Conservation (phyloP, 2,329 filamentous ascomycete species). For the Zelopaecilomyces penicillatus region DNA sequence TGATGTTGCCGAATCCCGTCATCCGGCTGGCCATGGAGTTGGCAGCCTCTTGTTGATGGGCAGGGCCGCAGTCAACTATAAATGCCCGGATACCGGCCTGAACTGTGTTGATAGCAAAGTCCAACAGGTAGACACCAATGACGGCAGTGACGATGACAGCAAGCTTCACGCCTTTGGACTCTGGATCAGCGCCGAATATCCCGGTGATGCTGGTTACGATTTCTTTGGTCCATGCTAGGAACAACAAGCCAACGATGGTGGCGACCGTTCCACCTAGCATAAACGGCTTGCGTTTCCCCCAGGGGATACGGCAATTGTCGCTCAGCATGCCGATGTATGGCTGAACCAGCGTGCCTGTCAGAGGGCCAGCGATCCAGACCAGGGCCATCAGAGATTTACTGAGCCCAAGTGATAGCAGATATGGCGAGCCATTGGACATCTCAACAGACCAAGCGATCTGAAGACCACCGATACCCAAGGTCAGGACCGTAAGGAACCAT, state of each 20-base stretch:
- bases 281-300: conserved; percentile 76
- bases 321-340: conserved; percentile 76
- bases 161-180: conserved; percentile 55
- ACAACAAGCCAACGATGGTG: conserved; percentile 59
- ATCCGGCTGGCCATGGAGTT: conserved; percentile 91
- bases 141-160: conserved; percentile 72
- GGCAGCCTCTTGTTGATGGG: conserved; percentile 86
- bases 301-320: conserved; percentile 64
- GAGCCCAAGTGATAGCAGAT: conserved; percentile 69
- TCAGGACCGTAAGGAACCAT: conserved; percentile 80
- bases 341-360: conserved; percentile 72
- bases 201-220: conserved; percentile 59
- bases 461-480: conserved; percentile 76
- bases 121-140: conserved; percentile 78
- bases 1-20: conserved; percentile 80
- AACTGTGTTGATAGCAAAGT: conserved; percentile 95
- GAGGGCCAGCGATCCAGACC: conserved; percentile 75
- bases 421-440: conserved; percentile 84
- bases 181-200: conserved; percentile 62
- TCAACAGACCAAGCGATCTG: conserved; percentile 97
- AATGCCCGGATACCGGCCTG: conserved; percentile 88
- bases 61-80: conserved; percentile 85
- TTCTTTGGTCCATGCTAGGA: conserved; percentile 66
- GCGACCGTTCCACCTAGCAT: conserved; percentile 63
- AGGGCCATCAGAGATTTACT: conserved; percentile 76